Conservation (phyloP, 805 yeast species). For the Candida ponderosae region DNA sequence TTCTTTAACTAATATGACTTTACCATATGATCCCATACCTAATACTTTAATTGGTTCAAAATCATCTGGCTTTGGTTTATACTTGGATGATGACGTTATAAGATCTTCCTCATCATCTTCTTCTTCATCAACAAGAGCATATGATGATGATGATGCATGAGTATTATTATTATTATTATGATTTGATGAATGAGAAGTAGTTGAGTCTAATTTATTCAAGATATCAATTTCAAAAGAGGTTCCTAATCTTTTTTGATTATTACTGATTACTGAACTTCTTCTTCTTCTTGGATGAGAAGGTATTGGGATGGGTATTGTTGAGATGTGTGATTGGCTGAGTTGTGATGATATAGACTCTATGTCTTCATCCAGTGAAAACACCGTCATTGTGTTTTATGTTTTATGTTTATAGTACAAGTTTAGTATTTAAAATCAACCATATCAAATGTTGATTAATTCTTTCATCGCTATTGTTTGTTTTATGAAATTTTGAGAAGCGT, state of each 20-base stretch:
- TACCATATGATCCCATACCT: slow-evolving; percentile 87
- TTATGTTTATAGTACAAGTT: too few relatives aligned
- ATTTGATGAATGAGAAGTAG: too few relatives aligned
- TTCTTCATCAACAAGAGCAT: neutral
- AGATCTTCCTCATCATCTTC: neutral
- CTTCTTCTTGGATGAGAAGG: slow-evolving; percentile 9
- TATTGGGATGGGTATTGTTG: slow-evolving; percentile 9
- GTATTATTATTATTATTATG: too few relatives aligned
- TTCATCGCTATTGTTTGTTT: too few relatives aligned
- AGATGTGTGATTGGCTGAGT: slow-evolving; percentile 12
- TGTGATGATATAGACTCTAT: slow-evolving; percentile 5
- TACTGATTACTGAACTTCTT: slow-evolving; percentile 17
- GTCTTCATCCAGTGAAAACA: slow-evolving; percentile 18
- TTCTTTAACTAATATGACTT: slow-evolving; percentile 72
- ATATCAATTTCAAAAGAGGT: slow-evolving; percentile 43
- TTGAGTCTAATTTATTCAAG: slow-evolving; percentile 5
- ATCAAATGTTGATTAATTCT: too few relatives aligned
- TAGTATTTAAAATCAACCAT: too few relatives aligned
- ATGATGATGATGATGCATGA: too few relatives aligned
- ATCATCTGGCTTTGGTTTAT: slow-evolving; percentile 34
- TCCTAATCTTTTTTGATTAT: slow-evolving; percentile 30
- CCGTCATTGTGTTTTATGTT: too few relatives aligned
- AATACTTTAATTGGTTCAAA: slow-evolving; percentile 70
- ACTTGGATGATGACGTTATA: neutral
- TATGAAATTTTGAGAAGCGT: too few relatives aligned